phyloP scores from a whole-genome alignment of 768 basidiomycete species.

The Guyanaporus albipodus region DNA sequence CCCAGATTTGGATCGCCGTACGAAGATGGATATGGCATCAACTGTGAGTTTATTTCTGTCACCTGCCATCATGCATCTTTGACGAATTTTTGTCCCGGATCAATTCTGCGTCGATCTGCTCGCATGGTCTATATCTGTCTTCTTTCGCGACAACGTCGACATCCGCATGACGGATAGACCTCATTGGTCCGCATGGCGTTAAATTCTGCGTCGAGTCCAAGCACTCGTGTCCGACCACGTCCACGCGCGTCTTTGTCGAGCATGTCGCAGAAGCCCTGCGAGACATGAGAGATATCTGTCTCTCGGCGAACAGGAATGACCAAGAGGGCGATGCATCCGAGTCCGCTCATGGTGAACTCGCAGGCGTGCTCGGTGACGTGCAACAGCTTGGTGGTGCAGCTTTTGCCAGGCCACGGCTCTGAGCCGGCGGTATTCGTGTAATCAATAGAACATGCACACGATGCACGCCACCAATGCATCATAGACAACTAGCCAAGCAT shows the following conservation, averaged over 20 bases:
- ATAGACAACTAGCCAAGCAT: not conserved
- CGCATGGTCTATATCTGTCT: no score
- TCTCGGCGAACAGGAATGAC: constrained; percentile 3
- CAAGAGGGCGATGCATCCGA: constrained; percentile 4
- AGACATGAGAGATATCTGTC: constrained; percentile 64
- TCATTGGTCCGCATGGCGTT: constrained; percentile 70
- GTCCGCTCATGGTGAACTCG: not conserved
- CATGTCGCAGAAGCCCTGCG: constrained; percentile 57
- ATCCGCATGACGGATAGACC: constrained; percentile 68
- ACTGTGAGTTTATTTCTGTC: constrained; percentile 52
- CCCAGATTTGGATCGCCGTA: constrained; percentile 73
- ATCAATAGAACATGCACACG: not conserved
- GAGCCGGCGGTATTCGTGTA: not conserved
- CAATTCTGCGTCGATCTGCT: no score
- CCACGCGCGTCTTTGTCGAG: constrained; percentile 63
- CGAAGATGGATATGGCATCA: constrained; percentile 89
- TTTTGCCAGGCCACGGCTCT: constrained; percentile 18
- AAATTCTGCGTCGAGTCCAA: constrained; percentile 97
- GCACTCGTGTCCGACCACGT: constrained; percentile 60
- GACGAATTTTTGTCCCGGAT: not conserved
- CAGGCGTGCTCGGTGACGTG: not conserved
- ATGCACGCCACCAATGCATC: no score
- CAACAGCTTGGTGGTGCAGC: not conserved
- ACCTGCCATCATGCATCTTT: not conserved
- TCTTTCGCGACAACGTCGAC: no score